Percentiles rank a stretch among this genome's conserved stretches.
Evolutionary conservation across 768 basidiomycete genomes (phyloP).

Genomic region (Serendipita sp.): DNA sequence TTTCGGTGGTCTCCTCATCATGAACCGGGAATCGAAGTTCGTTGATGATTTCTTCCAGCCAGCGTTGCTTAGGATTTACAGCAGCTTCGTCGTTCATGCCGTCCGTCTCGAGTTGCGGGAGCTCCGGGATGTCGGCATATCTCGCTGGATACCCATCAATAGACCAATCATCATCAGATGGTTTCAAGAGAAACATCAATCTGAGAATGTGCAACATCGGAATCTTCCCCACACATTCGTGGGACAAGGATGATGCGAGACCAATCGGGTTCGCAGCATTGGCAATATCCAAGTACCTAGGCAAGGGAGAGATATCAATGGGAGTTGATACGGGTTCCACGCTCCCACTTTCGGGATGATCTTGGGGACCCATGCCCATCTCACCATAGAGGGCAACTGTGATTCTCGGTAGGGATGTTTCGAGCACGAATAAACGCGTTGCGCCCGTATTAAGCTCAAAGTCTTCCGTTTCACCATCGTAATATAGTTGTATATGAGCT

Average conservation of each 20-base stretch:
- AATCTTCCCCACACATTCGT: constrained; percentile 45
- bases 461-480: constrained; percentile 51
- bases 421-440: constrained; percentile 67
- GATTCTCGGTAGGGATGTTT: constrained; percentile 51
- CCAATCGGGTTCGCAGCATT: constrained; percentile 41
- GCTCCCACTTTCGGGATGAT: constrained; percentile 35
- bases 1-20: not conserved
- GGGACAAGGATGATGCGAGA: constrained; percentile 46
- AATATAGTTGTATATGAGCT: constrained; percentile 54
- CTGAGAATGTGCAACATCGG: constrained; percentile 48
- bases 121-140: constrained; percentile 38
- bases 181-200: constrained; percentile 68
- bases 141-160: constrained; percentile 55
- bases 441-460: constrained; percentile 59
- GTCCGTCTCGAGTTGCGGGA: constrained; percentile 14
- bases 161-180: constrained; percentile 67
- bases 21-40: constrained; percentile 4
- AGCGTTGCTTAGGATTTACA: constrained; percentile 1
- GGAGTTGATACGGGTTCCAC: constrained; percentile 24
- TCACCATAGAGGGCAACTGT: constrained; percentile 46
- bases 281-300: constrained; percentile 43
- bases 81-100: not conserved
- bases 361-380: no score
- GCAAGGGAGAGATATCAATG: constrained; percentile 25
- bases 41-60: constrained; percentile 1